Evolutionary conservation across 441 rosid species (phyloP).

Genomic region (Gossypium schwendimanii): DNA sequence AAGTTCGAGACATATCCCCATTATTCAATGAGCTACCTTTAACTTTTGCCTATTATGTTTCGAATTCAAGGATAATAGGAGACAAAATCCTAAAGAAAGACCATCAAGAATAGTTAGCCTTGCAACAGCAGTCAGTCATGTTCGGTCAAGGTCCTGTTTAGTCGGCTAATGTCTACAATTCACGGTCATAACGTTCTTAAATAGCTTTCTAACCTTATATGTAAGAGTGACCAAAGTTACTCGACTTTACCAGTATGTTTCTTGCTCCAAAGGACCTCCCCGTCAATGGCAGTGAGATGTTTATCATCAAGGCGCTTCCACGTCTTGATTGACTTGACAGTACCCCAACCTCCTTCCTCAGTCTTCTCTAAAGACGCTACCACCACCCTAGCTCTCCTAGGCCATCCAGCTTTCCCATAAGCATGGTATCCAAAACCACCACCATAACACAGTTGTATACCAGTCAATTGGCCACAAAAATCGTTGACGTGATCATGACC

Average conservation of each 20-base stretch:
- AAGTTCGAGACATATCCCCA: not conserved
- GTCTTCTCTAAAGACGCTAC: slow-evolving; percentile 58
- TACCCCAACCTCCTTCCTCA: slow-evolving; percentile 49
- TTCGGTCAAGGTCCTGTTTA: not conserved
- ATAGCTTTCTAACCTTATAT: not conserved
- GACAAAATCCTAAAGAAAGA: not conserved
- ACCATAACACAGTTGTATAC: slow-evolving; percentile 69
- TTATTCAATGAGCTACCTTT: not conserved
- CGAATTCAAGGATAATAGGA: not conserved
- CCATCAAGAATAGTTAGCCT: not conserved
- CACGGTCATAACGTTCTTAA: not conserved
- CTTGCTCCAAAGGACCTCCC: slow-evolving; percentile 71
- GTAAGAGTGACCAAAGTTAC: not conserved
- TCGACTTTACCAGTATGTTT: slow-evolving; percentile 27
- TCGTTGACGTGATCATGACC: slow-evolving; percentile 81
- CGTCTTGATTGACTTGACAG: slow-evolving; percentile 59
- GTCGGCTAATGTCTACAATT: not conserved
- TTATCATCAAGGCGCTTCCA: slow-evolving; percentile 86
- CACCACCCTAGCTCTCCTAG: slow-evolving; percentile 66
- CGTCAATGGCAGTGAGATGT: slow-evolving; percentile 48
- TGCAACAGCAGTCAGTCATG: not conserved
- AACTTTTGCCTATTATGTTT: not conserved
- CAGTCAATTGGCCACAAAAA: slow-evolving; percentile 58
- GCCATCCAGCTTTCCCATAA: slow-evolving; percentile 80
- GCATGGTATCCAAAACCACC: slow-evolving; percentile 94